Conservation (phyloP, 805 yeast genomes). For the Ogataea haglerorum region DNA sequence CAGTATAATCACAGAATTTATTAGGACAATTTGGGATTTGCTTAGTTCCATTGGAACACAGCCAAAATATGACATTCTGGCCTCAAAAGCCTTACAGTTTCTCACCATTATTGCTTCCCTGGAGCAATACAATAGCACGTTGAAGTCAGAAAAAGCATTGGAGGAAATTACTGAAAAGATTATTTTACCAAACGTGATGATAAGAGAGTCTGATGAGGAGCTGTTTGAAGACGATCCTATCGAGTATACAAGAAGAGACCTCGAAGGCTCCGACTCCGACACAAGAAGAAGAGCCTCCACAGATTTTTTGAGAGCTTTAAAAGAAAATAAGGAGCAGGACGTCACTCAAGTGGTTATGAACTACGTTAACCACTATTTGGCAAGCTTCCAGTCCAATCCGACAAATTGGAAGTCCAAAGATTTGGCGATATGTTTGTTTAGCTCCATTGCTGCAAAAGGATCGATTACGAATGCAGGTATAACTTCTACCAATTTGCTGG, state of each 20-base stretch:
- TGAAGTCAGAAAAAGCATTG: constrained; percentile 57
- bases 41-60: constrained; percentile 63
- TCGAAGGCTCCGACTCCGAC: constrained; percentile 93
- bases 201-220: constrained; percentile 88
- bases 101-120: constrained; percentile 76
- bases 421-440: constrained; percentile 78
- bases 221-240: constrained; percentile 96
- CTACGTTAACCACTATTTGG: constrained; percentile 66
- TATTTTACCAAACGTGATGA: constrained; percentile 80
- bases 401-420: constrained; percentile 83
- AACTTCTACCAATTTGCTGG: constrained; percentile 74
- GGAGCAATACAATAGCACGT: constrained; percentile 62
- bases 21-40: constrained; percentile 77
- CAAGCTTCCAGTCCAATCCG: constrained; percentile 41
- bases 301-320: constrained; percentile 83
- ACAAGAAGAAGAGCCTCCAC: constrained; percentile 92
- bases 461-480: constrained; percentile 84
- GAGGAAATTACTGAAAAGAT: constrained; percentile 78
- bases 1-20: constrained; percentile 70
- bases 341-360: constrained; percentile 73
- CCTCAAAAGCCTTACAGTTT: constrained; percentile 75
- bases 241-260: constrained; percentile 84
- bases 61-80: constrained; percentile 79
- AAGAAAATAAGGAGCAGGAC: constrained; percentile 67
- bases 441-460: constrained; percentile 90